Base-by-base conservation (phyloP, 306 rosid genomes). In the Trichosanthes cucumerina region DNA sequence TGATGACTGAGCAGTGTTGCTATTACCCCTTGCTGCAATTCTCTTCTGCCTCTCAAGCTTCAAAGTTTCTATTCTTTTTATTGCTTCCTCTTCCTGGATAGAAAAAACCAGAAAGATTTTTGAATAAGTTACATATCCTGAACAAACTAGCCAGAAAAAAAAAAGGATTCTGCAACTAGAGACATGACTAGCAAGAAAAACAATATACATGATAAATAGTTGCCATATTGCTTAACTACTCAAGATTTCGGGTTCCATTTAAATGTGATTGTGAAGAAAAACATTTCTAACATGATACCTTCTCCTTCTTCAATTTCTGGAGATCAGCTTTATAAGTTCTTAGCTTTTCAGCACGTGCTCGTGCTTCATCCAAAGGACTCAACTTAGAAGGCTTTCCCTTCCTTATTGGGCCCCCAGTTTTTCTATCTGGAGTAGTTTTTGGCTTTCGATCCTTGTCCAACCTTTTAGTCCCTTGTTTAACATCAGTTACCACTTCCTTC, bases 11-110 rank as follows among this genome's bases (percentile, higher is more conserved):
- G 87, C 72, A 79, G 89, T 79, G 74, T n/a, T 53, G 81, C 89
- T 80, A 83, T 89, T 49, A 23, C 92, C 91, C 87, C 93, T 89
- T 66, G 97, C 88, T 79, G 98, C 96, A 81, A 92, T 96, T 85
- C 99, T 96, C 88, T 88, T 96, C 83, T 96, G 97, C 91, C 99
- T 96, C 87, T 91, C 89, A 38, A 88, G 86, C 88, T 92, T 96
- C 66, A 96, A 82, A 82, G 97, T 89, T 84, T 96, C 97, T 44
- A 96, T 62, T 38, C 99, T 91, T 83, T 91, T 96, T 31, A 80
- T 71, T 68, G 86, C 93, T 80, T 90, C 98, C 54, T 84, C 92
- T 81, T 96, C 96, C 99, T 96, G 83, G 59, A 82, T 49, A 70
- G n/a, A 28, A 28, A 76, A 76, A 53, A 28, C 15, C 41, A 3